A percentile compares a stretch with the other conserved stretches of the same genome.
phyloP scores from a whole-genome alignment of 192 early-diverging fungal species.

The Backusella mclennaniae region DNA sequence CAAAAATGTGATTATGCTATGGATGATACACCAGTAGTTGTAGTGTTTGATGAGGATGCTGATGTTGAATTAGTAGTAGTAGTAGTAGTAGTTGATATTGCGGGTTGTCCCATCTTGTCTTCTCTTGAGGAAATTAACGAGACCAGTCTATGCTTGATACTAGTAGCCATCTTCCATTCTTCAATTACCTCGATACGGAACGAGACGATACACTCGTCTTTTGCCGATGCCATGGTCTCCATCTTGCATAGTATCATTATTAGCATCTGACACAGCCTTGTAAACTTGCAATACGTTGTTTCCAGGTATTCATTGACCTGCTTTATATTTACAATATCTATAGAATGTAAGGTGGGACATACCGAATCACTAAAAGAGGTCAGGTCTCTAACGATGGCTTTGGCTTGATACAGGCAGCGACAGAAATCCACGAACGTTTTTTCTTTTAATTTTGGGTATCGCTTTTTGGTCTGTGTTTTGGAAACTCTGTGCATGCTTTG shows the following conservation, averaged over 20 bases:
- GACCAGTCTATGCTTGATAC: constrained; percentile 15
- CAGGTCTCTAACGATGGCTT: constrained; percentile 25
- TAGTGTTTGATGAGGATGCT: background rate
- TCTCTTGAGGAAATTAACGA: background rate
- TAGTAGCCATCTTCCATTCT: constrained; percentile 20
- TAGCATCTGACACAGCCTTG: constrained; percentile 24
- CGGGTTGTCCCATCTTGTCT: background rate
- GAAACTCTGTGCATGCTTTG: background rate
- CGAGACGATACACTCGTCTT: constrained; percentile 20
- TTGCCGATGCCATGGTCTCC: background rate
- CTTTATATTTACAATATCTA: background rate
- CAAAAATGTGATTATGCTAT: background rate
- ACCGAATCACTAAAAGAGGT: constrained; percentile 20
- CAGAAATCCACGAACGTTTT: constrained; percentile 23
- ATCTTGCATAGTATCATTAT: constrained; percentile 23
- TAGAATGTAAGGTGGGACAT: constrained; percentile 9
- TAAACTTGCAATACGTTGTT: constrained; percentile 25
- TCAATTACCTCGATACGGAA: constrained; percentile 24
- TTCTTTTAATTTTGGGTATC: constrained; percentile 8
- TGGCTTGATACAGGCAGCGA: constrained; percentile 29
- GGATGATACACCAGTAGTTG: background rate
- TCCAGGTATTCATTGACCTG: constrained; percentile 22
- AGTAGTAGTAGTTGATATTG: background rate
- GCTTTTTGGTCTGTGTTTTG: background rate
- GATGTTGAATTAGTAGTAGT: background rate